Conservation (phyloP, 163 green algal species). For the Prototheca stagnorum region DNA sequence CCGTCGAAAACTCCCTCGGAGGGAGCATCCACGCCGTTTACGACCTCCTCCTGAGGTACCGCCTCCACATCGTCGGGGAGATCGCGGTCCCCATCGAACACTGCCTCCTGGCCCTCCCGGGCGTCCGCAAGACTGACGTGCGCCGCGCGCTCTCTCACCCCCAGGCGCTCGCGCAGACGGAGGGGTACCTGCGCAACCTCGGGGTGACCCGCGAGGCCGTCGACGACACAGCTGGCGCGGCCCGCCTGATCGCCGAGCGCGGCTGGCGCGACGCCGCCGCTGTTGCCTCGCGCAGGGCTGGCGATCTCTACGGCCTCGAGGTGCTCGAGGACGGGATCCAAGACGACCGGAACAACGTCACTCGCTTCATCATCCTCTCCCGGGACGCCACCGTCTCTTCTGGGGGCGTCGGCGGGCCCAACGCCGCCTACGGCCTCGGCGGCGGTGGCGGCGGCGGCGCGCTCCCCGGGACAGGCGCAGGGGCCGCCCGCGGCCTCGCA, state of each 20-base stretch:
- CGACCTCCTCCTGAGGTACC: slow-evolving; percentile 81
- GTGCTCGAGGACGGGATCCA: slow-evolving; percentile 78
- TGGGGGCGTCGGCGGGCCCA: slow-evolving; percentile 1
- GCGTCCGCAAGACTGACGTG: slow-evolving; percentile 51
- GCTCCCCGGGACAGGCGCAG: too few species aligned
- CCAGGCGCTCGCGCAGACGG: slow-evolving; percentile 71
- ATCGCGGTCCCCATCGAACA: slow-evolving; percentile 59
- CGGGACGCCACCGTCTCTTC: slow-evolving; percentile 60
- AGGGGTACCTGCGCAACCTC: slow-evolving; percentile 57
- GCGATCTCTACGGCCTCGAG: slow-evolving; percentile 86
- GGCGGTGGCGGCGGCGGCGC: too few species aligned
- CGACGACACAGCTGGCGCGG: slow-evolving; percentile 72
- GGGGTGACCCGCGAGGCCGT: slow-evolving; percentile 62
- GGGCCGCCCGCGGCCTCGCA: too few species aligned
- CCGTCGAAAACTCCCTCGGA: slow-evolving; percentile 93
- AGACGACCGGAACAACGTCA: slow-evolving; percentile 82
- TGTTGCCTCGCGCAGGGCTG: slow-evolving; percentile 67
- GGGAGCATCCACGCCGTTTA: slow-evolving; percentile 86
- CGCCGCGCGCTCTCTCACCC: slow-evolving; percentile 78
- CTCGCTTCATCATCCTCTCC: slow-evolving; percentile 86
- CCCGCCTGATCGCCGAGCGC: slow-evolving; percentile 31
- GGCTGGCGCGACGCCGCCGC: slow-evolving; percentile 46
- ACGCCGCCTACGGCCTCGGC: slow-evolving; percentile 1
- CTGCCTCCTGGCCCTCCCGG: slow-evolving; percentile 84
- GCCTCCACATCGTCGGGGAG: slow-evolving; percentile 88